These are phyloP conservation scores for Zizania latifolia DNA, from an alignment of 176 grass and related monocot genomes.

Conservation along the genomic window DNA sequence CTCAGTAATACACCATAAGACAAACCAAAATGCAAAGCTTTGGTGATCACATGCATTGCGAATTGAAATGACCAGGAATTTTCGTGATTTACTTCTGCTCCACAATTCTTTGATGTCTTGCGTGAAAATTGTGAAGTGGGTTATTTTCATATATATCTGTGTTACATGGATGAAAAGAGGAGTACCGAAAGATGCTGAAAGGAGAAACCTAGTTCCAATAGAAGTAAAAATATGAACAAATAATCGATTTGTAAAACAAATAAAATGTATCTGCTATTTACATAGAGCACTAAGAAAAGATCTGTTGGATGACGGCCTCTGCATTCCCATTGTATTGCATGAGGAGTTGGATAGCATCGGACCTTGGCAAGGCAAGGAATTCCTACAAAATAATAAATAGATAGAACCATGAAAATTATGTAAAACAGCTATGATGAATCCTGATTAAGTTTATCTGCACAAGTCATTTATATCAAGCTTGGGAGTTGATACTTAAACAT, in stretches of 20 bases:
- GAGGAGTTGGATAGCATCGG: constrained; percentile 87
- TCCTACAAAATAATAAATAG: constrained; percentile 40
- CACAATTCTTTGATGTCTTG: constrained; percentile 1
- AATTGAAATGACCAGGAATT: not conserved
- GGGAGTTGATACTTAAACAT: not conserved
- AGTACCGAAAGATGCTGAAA: not conserved
- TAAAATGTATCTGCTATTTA: constrained; percentile 19
- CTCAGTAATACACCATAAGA: not conserved
- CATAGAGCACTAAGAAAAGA: constrained; percentile 69
- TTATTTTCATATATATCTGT: not conserved
- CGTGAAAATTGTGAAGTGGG: not conserved
- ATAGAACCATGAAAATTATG: not conserved
- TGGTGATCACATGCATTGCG: not conserved
- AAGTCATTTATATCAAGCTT: not conserved
- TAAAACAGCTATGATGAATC: not conserved
- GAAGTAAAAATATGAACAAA: constrained; percentile 35
- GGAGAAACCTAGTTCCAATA: not conserved
- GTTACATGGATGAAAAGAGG: not conserved
- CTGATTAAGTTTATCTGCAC: not conserved
- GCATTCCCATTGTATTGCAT: constrained; percentile 87
- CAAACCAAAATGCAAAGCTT: not conserved
- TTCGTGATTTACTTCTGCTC: not conserved
- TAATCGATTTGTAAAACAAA: not conserved
- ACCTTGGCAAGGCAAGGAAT: constrained; percentile 91
- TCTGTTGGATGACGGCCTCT: constrained; percentile 86